A percentile compares a stretch with the other conserved stretches of the same genome.
These are phyloP conservation scores for Aspergillus tamarii DNA, from an alignment of 2,329 filamentous ascomycete genomes.

Conservation along the genomic window DNA sequence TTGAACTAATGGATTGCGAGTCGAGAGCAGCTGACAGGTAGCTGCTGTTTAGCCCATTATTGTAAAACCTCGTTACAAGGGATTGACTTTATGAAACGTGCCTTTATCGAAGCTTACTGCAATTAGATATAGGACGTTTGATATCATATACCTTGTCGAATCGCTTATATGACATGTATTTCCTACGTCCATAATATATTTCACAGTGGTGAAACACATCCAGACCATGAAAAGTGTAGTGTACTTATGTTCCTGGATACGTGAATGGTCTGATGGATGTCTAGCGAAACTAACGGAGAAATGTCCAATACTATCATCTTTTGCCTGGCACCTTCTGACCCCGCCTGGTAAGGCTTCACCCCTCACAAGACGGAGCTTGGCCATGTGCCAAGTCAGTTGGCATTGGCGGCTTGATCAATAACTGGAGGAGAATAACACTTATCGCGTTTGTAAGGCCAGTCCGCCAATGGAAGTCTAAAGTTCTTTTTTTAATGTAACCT, in stretches of 20 bases:
- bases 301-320: neutral
- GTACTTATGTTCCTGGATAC: neutral
- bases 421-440: too few species aligned
- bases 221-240: neutral
- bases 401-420: neutral
- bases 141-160: neutral
- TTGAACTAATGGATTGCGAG: neutral
- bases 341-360: neutral
- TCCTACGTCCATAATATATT: too few species aligned
- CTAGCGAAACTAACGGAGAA: neutral
- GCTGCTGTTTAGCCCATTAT: neutral
- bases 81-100: too few species aligned
- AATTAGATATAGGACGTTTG: neutral
- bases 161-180: neutral
- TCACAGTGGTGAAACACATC: too few species aligned
- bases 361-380: neutral
- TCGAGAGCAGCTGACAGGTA: neutral
- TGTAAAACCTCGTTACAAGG: neutral
- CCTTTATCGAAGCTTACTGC: neutral
- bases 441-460: too few species aligned
- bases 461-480: neutral
- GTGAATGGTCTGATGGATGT: neutral
- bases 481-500: neutral
- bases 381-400: neutral
- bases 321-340: neutral